Evolutionary conservation across 2,329 filamentous ascomycete genomes (phyloP).

Genomic region (Chalara sp.): DNA sequence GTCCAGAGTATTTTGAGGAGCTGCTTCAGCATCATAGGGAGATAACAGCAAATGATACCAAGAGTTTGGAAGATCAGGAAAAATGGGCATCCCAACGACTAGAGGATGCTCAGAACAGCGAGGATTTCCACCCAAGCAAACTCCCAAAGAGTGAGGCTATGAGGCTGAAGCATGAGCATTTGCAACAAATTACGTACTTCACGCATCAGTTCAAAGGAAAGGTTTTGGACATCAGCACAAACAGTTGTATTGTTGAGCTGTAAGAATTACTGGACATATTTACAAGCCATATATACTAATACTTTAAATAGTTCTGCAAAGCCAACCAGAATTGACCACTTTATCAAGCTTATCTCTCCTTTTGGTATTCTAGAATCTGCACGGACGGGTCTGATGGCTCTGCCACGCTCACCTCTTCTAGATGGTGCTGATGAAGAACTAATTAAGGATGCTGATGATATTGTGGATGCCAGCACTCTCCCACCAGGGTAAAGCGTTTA

Average conservation of each 20-base stretch:
- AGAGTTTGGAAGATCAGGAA: slow-evolving; percentile 30
- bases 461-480: slow-evolving; percentile 89
- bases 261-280: slow-evolving; percentile 41
- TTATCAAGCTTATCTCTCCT: slow-evolving; percentile 89
- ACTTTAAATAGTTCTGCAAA: slow-evolving; percentile 64
- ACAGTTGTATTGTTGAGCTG: slow-evolving; percentile 97
- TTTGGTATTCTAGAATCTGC: slow-evolving; percentile 97
- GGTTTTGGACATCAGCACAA: slow-evolving; percentile 94
- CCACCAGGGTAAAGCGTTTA: slow-evolving; percentile 66
- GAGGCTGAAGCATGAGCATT: slow-evolving; percentile 93
- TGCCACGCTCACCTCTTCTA: slow-evolving; percentile 85
- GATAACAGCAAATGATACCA: slow-evolving; percentile 51
- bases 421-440: slow-evolving; percentile 62
- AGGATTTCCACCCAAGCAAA: slow-evolving; percentile 84
- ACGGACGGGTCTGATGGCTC: slow-evolving; percentile 91
- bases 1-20: slow-evolving; percentile 97
- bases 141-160: slow-evolving; percentile 82
- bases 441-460: slow-evolving; percentile 82
- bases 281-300: background rate
- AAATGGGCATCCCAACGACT: slow-evolving; percentile 29
- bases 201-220: slow-evolving; percentile 97
- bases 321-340: slow-evolving; percentile 88
- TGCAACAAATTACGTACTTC: slow-evolving; percentile 93
- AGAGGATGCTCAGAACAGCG: slow-evolving; percentile 15
- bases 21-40: slow-evolving; percentile 92